phyloP scores from a whole-genome alignment of 176 grass and related monocot genomes.

The Rhynchospora pubera region DNA sequence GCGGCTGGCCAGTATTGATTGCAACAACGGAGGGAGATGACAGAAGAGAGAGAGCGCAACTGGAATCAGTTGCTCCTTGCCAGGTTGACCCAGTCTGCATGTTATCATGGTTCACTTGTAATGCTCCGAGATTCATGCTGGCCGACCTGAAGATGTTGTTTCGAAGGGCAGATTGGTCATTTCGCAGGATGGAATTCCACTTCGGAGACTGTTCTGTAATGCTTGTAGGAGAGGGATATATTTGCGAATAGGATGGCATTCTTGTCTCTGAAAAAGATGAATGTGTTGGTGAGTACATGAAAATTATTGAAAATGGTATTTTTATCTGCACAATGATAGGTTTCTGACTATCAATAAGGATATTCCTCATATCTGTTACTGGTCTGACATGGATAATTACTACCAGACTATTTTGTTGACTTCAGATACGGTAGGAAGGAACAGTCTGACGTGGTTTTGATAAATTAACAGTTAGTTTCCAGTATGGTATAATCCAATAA shows the following conservation, averaged over 20 bases:
- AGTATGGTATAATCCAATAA: neutral
- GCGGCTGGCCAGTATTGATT: neutral
- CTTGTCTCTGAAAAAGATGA: constrained; percentile 15
- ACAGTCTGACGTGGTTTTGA: neutral
- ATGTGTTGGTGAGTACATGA: neutral
- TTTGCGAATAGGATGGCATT: constrained; percentile 13
- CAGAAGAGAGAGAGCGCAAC: constrained; percentile 28
- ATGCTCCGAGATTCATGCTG: constrained; percentile 14
- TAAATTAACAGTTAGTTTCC: neutral
- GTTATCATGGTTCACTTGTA: neutral
- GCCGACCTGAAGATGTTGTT: neutral
- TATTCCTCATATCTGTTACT: neutral
- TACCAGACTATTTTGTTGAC: neutral
- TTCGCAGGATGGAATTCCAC: neutral
- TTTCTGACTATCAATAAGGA: neutral
- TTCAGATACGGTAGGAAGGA: neutral
- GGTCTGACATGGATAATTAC: neutral
- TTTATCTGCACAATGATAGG: neutral
- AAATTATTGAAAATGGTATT: neutral
- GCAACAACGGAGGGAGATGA: neutral
- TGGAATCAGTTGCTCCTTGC: constrained; percentile 13
- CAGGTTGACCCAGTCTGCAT: neutral
- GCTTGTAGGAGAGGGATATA: neutral
- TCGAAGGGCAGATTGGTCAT: constrained; percentile 6
- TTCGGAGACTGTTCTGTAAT: constrained; percentile 4